A percentile compares a stretch with the other conserved stretches of the same genome.
Conservation (phyloP, 192 early-diverging fungal genomes). For the Helicostylum pulchrum region DNA sequence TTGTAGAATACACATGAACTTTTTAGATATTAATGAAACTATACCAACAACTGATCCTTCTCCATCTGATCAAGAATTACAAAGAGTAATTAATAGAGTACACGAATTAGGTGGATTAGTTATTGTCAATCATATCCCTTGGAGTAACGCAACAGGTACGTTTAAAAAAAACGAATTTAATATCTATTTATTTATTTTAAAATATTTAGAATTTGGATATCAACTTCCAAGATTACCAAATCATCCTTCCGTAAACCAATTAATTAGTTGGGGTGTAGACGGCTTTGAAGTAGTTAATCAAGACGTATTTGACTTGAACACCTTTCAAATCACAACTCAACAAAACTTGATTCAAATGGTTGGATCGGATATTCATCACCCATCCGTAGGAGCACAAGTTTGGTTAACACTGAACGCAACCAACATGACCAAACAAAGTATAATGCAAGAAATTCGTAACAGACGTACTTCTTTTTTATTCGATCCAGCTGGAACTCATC, state of each 20-base stretch:
- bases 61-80: slow-evolving; percentile 61
- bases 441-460: slow-evolving; percentile 56
- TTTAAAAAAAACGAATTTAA: no score
- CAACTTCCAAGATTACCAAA: slow-evolving; percentile 53
- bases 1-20: slow-evolving; percentile 72
- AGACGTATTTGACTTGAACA: slow-evolving; percentile 54
- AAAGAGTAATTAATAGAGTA: slow-evolving; percentile 50
- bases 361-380: slow-evolving; percentile 66
- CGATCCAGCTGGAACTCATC: slow-evolving; percentile 62
- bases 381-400: slow-evolving; percentile 49
- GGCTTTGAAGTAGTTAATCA: slow-evolving; percentile 69
- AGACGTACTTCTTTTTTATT: slow-evolving; percentile 62
- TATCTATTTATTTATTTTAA: neutral
- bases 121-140: slow-evolving; percentile 76
- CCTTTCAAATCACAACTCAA: slow-evolving; percentile 49
- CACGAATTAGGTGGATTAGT: slow-evolving; percentile 69
- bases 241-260: slow-evolving; percentile 55
- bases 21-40: slow-evolving; percentile 60
- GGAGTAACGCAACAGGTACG: slow-evolving; percentile 66
- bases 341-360: slow-evolving; percentile 54
- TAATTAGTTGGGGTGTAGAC: slow-evolving; percentile 67
- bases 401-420: slow-evolving; percentile 60
- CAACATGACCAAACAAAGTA: slow-evolving; percentile 41
- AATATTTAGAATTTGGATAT: slow-evolving; percentile 45
- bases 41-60: slow-evolving; percentile 45